phyloP scores from a whole-genome alignment of 2,329 filamentous ascomycete species.

The Xylogone sp. region DNA sequence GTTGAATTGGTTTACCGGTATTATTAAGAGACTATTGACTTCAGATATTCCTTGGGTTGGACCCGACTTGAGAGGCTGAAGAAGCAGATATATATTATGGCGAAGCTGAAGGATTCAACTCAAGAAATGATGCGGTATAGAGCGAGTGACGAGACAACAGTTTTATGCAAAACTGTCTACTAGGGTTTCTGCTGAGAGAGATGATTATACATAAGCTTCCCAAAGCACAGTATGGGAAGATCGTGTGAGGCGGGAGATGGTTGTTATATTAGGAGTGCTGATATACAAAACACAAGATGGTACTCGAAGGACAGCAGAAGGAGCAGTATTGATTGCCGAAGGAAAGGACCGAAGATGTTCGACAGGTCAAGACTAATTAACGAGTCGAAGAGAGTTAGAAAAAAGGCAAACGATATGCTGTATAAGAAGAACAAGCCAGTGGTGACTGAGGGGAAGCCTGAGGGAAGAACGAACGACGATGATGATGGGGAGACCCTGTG shows the following conservation, averaged over 20 bases:
- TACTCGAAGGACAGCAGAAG: slow-evolving; percentile 24
- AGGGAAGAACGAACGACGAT: slow-evolving; percentile 19
- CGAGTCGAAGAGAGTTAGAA: slow-evolving; percentile 28
- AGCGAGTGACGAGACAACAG: slow-evolving; percentile 34
- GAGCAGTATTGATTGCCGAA: slow-evolving; percentile 21
- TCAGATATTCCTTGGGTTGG: slow-evolving; percentile 2
- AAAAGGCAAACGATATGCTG: slow-evolving; percentile 26
- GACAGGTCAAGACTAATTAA: slow-evolving; percentile 25
- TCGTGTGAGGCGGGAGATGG: slow-evolving; percentile 23
- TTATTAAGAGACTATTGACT: background rate
- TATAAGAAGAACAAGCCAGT: slow-evolving; percentile 28
- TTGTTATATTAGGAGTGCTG: slow-evolving; percentile 22
- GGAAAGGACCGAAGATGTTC: slow-evolving; percentile 30
- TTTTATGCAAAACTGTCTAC: slow-evolving; percentile 30
- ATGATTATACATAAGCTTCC: slow-evolving; percentile 30
- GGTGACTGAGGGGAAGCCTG: slow-evolving; percentile 19
- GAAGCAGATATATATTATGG: slow-evolving; percentile 4
- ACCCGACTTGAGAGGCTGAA: slow-evolving; percentile 1
- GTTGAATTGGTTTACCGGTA: no score
- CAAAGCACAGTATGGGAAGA: slow-evolving; percentile 2
- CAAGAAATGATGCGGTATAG: slow-evolving; percentile 10
- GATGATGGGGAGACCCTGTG: slow-evolving; percentile 27
- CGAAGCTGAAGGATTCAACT: background rate
- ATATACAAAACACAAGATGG: slow-evolving; percentile 15
- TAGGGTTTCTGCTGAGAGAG: slow-evolving; percentile 20